Evolutionary conservation across 345 rosid species (phyloP).

Genomic region (Ceriops zippeliana): DNA sequence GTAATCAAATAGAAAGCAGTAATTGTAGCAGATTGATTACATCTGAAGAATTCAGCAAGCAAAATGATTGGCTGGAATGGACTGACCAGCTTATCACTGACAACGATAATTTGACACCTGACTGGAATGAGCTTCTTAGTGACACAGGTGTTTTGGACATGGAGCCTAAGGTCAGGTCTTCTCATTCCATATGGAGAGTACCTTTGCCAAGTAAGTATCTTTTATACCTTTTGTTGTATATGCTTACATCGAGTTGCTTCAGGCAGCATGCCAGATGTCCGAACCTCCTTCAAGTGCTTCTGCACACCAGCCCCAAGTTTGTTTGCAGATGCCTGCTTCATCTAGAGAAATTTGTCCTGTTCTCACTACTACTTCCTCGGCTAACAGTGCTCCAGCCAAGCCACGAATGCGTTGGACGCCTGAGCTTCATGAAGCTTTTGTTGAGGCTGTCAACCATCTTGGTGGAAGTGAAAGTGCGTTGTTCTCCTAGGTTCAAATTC

Average conservation of each 20-base stretch:
- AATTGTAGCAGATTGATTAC: slow-evolving; percentile 38
- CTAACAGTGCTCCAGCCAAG: slow-evolving; percentile 59
- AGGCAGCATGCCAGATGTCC: slow-evolving; percentile 52
- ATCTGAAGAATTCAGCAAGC: slow-evolving; percentile 48
- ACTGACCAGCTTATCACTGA: slow-evolving; percentile 76
- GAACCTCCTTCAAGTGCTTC: slow-evolving; percentile 33
- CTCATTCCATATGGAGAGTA: slow-evolving; percentile 6
- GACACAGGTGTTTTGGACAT: slow-evolving; percentile 42
- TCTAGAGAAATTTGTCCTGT: slow-evolving; percentile 49
- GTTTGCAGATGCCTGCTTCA: slow-evolving; percentile 48
- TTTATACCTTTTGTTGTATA: slow-evolving; percentile 15
- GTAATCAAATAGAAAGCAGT: slow-evolving; percentile 48
- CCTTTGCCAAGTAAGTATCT: slow-evolving; percentile 7
- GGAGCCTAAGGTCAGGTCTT: slow-evolving; percentile 58
- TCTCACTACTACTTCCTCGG: slow-evolving; percentile 45
- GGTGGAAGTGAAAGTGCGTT: slow-evolving; percentile 80
- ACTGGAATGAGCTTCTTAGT: slow-evolving; percentile 58
- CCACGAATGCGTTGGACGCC: slow-evolving; percentile 96
- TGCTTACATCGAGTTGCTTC: slow-evolving; percentile 34
- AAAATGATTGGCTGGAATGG: slow-evolving; percentile 78
- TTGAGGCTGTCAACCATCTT: slow-evolving; percentile 78
- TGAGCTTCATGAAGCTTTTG: slow-evolving; percentile 86
- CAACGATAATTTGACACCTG: slow-evolving; percentile 49
- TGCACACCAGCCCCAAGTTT: slow-evolving; percentile 40
- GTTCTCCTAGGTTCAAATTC: slow-evolving; percentile 6